Conservation (phyloP, 116 monocot species). For the Trichopus zeylanicus region DNA sequence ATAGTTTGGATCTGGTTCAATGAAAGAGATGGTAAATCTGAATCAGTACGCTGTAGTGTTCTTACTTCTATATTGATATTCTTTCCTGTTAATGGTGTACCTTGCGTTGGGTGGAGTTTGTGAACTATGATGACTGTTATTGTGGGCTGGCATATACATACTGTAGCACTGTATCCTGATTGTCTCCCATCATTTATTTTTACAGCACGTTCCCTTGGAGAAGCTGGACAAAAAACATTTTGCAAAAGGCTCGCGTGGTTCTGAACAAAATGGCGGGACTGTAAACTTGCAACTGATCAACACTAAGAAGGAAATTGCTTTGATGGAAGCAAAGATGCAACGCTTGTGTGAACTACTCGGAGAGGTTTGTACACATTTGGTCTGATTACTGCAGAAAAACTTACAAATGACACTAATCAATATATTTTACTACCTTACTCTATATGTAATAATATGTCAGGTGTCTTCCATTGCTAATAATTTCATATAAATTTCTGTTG, state of each 20-base stretch:
- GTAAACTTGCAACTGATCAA: slow-evolving; percentile 13
- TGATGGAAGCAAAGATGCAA: slow-evolving; percentile 79
- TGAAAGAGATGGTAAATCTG: too few species aligned
- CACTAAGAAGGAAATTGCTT: slow-evolving; percentile 55
- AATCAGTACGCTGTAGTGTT: too few species aligned
- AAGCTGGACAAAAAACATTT: slow-evolving; percentile 94
- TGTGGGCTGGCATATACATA: background rate
- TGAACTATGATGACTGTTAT: background rate
- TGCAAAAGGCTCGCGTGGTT: slow-evolving; percentile 54
- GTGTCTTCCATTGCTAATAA: too few species aligned
- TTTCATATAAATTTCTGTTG: too few species aligned
- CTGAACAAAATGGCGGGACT: slow-evolving; percentile 42
- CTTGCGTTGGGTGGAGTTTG: too few species aligned
- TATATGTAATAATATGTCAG: too few species aligned
- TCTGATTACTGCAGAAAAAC: background rate
- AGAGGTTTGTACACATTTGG: slow-evolving; percentile 46
- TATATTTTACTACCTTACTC: too few species aligned
- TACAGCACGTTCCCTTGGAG: slow-evolving; percentile 75
- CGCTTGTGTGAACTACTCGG: slow-evolving; percentile 67
- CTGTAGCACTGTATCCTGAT: background rate
- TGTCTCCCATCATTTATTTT: background rate
- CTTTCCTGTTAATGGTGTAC: too few species aligned
- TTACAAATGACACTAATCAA: too few species aligned
- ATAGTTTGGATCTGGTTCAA: too few species aligned
- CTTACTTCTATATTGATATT: too few species aligned